Conservation (phyloP, 2,329 filamentous ascomycete species). For the Claviceps maximensis region DNA sequence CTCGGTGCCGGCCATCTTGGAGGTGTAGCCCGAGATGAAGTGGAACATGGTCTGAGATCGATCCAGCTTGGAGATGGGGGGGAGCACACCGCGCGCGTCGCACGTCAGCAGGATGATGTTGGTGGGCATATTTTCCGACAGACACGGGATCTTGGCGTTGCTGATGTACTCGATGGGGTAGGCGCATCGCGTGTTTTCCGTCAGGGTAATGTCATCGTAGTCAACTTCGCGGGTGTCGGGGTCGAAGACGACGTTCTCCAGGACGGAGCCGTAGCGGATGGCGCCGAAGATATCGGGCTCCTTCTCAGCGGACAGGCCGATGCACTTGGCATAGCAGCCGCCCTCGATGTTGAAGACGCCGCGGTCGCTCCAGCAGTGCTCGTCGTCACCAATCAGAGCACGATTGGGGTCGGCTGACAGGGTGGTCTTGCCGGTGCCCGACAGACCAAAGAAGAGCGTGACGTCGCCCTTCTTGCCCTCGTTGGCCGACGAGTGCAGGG, state of each 20-base stretch:
- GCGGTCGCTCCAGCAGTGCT: conserved; percentile 97
- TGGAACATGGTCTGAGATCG: conserved; percentile 98
- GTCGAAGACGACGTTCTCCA: conserved; percentile 98
- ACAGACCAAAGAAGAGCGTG: conserved; percentile 98
- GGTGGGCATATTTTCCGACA: conserved; percentile 73
- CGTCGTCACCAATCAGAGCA: conserved; percentile 91
- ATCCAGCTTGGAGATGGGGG: conserved; percentile 94
- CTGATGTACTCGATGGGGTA: conserved; percentile 98
- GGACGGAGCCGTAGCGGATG: conserved; percentile 90
- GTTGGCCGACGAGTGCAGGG: conserved; percentile 96
- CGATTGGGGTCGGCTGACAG: conserved; percentile 95
- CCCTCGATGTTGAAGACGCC: conserved; percentile 99
- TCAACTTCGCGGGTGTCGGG: conserved; percentile 79
- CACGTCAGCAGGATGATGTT: conserved; percentile 99
- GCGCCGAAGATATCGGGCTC: conserved; percentile 96
- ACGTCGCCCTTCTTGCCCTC: conserved; percentile 91
- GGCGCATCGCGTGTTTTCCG: conserved; percentile 95
- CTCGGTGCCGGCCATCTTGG: conserved; percentile 99
- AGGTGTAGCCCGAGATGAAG: conserved; percentile 99
- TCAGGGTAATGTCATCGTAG: conserved; percentile 89
- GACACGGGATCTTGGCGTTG: conserved; percentile 97
- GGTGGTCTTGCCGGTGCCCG: conserved; percentile 96
- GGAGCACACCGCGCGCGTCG: conserved; percentile 92
- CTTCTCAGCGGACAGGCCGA: conserved; percentile 95
- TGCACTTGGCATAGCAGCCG: conserved; percentile 98